Evolutionary conservation across 495 filamentous ascomycete species (phyloP).

Genomic region (Xylaria grammica): DNA sequence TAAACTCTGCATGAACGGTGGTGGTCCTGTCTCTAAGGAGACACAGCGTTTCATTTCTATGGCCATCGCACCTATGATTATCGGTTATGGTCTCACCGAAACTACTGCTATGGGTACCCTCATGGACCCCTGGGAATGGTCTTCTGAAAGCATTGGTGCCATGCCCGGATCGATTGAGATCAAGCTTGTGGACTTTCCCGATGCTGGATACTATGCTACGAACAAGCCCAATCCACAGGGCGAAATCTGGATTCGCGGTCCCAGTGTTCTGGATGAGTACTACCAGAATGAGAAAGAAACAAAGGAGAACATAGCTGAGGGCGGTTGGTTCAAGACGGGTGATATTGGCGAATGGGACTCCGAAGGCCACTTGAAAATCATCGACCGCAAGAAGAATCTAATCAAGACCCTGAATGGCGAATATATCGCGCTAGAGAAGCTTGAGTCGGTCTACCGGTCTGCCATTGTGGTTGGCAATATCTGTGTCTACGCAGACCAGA

Average conservation of each 20-base stretch:
- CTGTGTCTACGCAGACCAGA: conserved; percentile 84
- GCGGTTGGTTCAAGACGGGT: conserved; percentile 96
- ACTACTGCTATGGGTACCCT: conserved; percentile 92
- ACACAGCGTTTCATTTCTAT: conserved; percentile 88
- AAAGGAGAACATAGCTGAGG: conserved; percentile 74
- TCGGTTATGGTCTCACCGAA: conserved; percentile 96
- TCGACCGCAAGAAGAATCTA: conserved; percentile 98
- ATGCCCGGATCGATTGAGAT: conserved; percentile 82
- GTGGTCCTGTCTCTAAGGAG: conserved; percentile 84
- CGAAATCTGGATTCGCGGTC: conserved; percentile 91
- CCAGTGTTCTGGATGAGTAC: conserved; percentile 73
- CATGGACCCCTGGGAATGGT: conserved; percentile 91
- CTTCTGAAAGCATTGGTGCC: conserved; percentile 77
- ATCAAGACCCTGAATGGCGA: conserved; percentile 96
- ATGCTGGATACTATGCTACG: conserved; percentile 86
- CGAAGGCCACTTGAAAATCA: conserved; percentile 82
- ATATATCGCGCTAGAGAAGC: conserved; percentile 98
- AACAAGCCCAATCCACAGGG: conserved; percentile 91
- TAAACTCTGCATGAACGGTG: conserved; percentile 83
- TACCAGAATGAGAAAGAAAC: conserved; percentile 86
- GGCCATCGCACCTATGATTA: conserved; percentile 87
- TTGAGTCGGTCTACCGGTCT: conserved; percentile 92
- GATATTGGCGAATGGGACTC: conserved; percentile 91
- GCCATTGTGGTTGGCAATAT: conserved; percentile 88
- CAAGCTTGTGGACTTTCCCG: conserved; percentile 94